Conservation (phyloP, 2,329 filamentous ascomycete species). For the Plenodomus lindquistii region DNA sequence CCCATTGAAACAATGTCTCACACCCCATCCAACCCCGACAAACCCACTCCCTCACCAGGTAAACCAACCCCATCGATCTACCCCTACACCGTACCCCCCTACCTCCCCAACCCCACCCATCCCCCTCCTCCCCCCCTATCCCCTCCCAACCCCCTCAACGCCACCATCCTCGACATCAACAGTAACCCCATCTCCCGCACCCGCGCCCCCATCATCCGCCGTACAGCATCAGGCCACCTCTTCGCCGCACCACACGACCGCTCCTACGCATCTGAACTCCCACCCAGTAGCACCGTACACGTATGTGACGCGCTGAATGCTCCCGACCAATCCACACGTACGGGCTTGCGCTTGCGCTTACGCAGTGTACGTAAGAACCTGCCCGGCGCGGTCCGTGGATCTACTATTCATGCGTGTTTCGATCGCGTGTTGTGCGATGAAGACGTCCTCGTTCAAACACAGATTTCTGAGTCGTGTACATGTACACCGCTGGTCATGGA, state of each 20-base stretch:
- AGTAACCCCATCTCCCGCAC: slow-evolving; percentile 1
- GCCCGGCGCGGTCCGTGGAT: background rate
- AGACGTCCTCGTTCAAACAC: too few species aligned
- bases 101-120: background rate
- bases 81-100: background rate
- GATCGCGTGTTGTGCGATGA: too few species aligned
- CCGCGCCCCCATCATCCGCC: slow-evolving; percentile 6
- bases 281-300: background rate
- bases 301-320: background rate
- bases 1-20: background rate
- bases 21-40: background rate
- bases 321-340: too few species aligned
- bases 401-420: background rate
- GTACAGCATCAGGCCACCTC: slow-evolving; percentile 7
- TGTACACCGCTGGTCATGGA: too few species aligned
- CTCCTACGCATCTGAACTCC: background rate
- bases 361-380: background rate
- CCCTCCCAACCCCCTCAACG: background rate
- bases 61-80: background rate
- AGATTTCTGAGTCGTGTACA: too few species aligned
- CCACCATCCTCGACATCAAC: slow-evolving; percentile 3
- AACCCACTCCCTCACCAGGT: background rate
- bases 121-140: background rate
- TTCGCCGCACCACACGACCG: background rate
- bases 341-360: too few species aligned